These are phyloP conservation scores for Chaetomidium leptoderma DNA, from an alignment of 495 filamentous ascomycete genomes.

Conservation along the genomic window DNA sequence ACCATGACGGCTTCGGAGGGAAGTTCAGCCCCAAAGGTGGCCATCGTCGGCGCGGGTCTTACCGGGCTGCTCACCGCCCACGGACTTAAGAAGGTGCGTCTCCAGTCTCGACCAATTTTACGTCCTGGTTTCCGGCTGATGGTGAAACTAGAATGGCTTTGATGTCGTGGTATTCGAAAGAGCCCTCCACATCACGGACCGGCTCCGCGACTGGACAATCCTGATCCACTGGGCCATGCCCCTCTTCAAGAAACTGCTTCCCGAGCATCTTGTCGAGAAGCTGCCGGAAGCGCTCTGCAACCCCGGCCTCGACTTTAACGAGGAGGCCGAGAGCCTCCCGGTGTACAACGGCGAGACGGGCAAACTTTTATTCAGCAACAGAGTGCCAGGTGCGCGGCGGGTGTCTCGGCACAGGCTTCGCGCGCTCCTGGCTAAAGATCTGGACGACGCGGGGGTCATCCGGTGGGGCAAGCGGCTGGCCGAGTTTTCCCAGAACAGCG, in stretches of 20 bases:
- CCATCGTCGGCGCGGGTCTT: slow-evolving; percentile 47
- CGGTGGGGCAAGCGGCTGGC: slow-evolving; percentile 30
- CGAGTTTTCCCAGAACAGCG: slow-evolving; percentile 40
- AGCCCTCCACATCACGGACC: slow-evolving; percentile 33
- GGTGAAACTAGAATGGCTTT: slow-evolving; percentile 42
- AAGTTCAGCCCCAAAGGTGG: slow-evolving; percentile 19
- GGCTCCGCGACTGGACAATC: slow-evolving; percentile 55
- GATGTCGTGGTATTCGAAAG: slow-evolving; percentile 48
- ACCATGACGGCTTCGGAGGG: background rate
- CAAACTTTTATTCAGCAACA: slow-evolving; percentile 36
- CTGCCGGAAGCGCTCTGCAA: slow-evolving; percentile 37
- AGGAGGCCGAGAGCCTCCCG: slow-evolving; percentile 35
- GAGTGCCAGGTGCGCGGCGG: slow-evolving; percentile 41
- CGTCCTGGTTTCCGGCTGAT: too few species aligned
- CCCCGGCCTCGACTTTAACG: slow-evolving; percentile 34
- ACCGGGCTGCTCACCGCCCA: slow-evolving; percentile 49
- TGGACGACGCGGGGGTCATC: slow-evolving; percentile 24
- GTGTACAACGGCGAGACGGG: slow-evolving; percentile 49
- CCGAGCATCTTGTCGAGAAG: slow-evolving; percentile 35
- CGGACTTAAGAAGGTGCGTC: slow-evolving; percentile 40
- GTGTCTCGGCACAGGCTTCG: slow-evolving; percentile 42
- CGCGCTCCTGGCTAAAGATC: slow-evolving; percentile 25
- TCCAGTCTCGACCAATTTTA: background rate
- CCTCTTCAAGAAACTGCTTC: slow-evolving; percentile 29
- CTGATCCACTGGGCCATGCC: slow-evolving; percentile 51